These are phyloP conservation scores for Cercophora scortea DNA, from an alignment of 495 filamentous ascomycete species.

Conservation along the genomic window DNA sequence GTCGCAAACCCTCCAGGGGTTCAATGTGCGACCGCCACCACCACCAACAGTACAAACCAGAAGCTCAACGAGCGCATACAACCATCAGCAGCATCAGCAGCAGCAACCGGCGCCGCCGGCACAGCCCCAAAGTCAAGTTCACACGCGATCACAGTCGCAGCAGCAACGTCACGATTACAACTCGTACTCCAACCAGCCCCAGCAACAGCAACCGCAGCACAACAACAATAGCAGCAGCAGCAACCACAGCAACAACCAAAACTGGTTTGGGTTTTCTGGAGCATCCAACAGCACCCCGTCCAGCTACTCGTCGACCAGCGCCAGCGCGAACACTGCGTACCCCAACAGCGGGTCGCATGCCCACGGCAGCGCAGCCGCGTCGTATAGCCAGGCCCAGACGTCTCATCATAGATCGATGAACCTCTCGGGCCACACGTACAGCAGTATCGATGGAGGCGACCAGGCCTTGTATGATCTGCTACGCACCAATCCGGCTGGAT, in stretches of 20 bases:
- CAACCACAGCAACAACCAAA: neutral
- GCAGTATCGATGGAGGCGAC: constrained; percentile 18
- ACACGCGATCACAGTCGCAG: constrained; percentile 1
- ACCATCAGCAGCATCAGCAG: constrained; percentile 14
- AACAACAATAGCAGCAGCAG: constrained; percentile 5
- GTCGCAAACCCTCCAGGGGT: constrained; percentile 15
- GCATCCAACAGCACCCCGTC: constrained; percentile 1
- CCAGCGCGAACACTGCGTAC: constrained; percentile 8
- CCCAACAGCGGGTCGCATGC: constrained; percentile 5
- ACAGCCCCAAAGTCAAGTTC: neutral
- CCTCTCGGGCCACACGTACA: constrained; percentile 22
- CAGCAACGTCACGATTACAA: constrained; percentile 8
- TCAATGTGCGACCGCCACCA: constrained; percentile 18
- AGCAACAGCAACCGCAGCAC: constrained; percentile 1
- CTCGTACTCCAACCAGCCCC: constrained; percentile 12
- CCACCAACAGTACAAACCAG: constrained; percentile 4
- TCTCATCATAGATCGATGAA: constrained; percentile 22
- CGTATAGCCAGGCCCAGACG: constrained; percentile 7
- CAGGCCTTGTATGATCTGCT: constrained; percentile 20
- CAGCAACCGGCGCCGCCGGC: constrained; percentile 1
- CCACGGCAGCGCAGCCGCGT: neutral
- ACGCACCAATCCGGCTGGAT: constrained; percentile 4
- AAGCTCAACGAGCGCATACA: constrained; percentile 11
- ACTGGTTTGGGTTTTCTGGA: constrained; percentile 3
- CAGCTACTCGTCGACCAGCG: constrained; percentile 10